These are phyloP conservation scores for Neospora caninum DNA, from an alignment of 169 alveolate genomes.

Conservation along the genomic window DNA sequence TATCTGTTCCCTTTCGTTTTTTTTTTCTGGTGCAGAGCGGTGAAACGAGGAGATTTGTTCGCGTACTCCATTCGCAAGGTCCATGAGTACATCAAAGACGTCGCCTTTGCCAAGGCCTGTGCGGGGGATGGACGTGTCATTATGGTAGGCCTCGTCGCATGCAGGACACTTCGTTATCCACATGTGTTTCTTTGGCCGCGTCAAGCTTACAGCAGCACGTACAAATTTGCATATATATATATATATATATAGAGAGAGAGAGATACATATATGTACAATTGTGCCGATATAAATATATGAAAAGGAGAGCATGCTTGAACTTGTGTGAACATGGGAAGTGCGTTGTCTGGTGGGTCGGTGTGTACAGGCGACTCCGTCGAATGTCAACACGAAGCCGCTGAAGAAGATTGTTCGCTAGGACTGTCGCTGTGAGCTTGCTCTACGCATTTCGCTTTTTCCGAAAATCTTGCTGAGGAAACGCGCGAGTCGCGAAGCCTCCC, in stretches of 20 bases:
- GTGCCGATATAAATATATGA: background rate
- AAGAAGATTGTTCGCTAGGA: constrained; percentile 17
- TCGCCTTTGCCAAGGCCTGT: background rate
- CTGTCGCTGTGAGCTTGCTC: background rate
- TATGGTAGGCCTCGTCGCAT: constrained; percentile 15
- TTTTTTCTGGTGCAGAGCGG: constrained; percentile 32
- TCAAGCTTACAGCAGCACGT: background rate
- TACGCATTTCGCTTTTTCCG: background rate
- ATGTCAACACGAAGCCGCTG: constrained; percentile 14
- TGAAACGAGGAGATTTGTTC: constrained; percentile 37
- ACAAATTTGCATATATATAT: background rate
- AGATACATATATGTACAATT: background rate
- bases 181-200: background rate
- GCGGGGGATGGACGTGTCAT: constrained; percentile 46
- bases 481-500: no score
- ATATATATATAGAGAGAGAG: background rate
- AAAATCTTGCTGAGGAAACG: no score
- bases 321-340: background rate
- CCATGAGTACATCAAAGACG: constrained; percentile 49
- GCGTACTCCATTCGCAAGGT: constrained; percentile 41
- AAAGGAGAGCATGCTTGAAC: no score
- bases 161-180: background rate
- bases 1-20: background rate
- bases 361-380: constrained; percentile 30
- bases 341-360: background rate